Evolutionary conservation across 2,329 filamentous ascomycete species (phyloP).

Genomic region (Arthroderma uncinatum): DNA sequence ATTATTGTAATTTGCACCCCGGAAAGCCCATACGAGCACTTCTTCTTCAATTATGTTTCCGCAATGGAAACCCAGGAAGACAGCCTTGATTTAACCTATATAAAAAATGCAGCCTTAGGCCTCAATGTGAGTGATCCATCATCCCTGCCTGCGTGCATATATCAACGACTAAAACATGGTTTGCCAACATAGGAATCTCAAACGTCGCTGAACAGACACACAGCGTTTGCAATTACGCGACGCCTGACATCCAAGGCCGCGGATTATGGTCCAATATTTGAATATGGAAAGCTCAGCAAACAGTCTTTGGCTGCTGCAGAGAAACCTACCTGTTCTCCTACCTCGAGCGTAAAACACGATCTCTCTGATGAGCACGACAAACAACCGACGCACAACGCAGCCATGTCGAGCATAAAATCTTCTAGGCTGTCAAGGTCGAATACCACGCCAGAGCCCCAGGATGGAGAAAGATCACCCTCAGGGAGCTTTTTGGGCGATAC

Average conservation of each 20-base stretch:
- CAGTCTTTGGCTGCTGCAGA: slow-evolving; percentile 4
- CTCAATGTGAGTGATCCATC: slow-evolving; percentile 25
- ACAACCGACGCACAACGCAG: background rate
- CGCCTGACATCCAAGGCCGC: background rate
- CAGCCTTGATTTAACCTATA: slow-evolving; percentile 30
- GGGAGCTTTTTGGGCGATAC: slow-evolving; percentile 32
- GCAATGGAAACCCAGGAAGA: slow-evolving; percentile 32
- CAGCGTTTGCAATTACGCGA: background rate
- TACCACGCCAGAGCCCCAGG: slow-evolving; percentile 17
- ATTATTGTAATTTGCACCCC: background rate
- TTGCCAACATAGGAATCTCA: background rate
- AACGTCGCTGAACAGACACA: background rate
- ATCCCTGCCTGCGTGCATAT: slow-evolving; percentile 2
- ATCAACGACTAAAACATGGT: background rate
- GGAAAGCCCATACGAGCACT: background rate
- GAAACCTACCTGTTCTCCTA: slow-evolving; percentile 4
- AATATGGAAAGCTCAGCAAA: slow-evolving; percentile 5
- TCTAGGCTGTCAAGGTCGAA: slow-evolving; percentile 16
- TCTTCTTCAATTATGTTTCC: background rate
- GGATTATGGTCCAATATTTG: background rate
- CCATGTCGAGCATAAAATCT: background rate
- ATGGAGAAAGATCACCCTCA: slow-evolving; percentile 25
- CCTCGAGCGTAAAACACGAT: background rate
- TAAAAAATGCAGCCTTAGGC: slow-evolving; percentile 34
- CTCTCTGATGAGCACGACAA: background rate